Evolutionary conservation across 2,329 filamentous ascomycete species (phyloP), one percentile per base, ranked within the genome.

Genomic region (Aspergillus quadricinctus): DNA sequence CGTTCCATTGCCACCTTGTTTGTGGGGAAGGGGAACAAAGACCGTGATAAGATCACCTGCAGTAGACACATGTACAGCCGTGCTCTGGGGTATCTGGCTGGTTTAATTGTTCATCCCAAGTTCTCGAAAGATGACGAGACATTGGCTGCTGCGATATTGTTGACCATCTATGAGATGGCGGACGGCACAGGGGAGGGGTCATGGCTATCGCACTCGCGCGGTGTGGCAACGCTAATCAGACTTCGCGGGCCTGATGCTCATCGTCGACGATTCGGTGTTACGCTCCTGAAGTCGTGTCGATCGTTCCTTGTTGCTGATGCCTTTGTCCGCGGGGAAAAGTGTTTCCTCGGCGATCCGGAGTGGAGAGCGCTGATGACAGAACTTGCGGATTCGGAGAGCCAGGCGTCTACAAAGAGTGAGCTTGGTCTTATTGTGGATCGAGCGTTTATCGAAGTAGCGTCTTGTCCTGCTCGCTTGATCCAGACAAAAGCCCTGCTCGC

Each of bases 151-250:
- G 55, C 48, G 6, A 57, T 57, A 19, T 9, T 57, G 27, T n/a
- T 57, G n/a, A 52, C 48, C 11, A 54, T 57, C 23, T 57, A 57
- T 23, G 55, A 57, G 50, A 54, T 57, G 49, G 40, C 48, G 25
- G 52, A 57, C 17, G 48, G 48, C 11, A 46, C 50, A 17, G 51
- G 48, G 6, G 27, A 35, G 23, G 28, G 40, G n/a, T 52, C 52
- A 0, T 57, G 55, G 55, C n/a, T 57, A 11, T 40, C 48, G 8
- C 55, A 57, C 28, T 40, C 48, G n/a, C 55, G 49, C 8, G 55
- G 55, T 9, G 25, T 57, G 4, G 23, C 52, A 1, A 52, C 52
- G 11, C 28, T 57, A 3, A 54, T 57, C n/a, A 49, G 51, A 17
- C 41, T 57, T 8, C 52, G 55, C 1, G 55, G 55, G 7, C 41